phyloP scores from a whole-genome alignment of 176 grass and related monocot species.

The Carex parvula region DNA sequence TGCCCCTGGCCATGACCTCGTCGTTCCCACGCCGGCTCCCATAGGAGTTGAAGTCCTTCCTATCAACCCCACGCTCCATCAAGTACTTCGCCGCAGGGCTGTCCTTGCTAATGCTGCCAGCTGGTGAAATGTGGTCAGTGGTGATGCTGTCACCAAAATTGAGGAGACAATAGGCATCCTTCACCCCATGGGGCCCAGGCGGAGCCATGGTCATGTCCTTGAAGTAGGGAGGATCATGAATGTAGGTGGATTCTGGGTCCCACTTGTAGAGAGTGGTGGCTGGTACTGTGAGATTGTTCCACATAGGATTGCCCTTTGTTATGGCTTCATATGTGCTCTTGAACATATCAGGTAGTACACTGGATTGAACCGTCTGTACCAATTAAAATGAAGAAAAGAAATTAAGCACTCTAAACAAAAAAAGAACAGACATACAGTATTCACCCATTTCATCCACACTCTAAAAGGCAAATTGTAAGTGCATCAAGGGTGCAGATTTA shows the following conservation, averaged over 20 bases:
- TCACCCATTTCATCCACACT: background rate
- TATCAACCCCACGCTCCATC: constrained; percentile 68
- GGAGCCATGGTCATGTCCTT: constrained; percentile 90
- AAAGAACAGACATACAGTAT: background rate
- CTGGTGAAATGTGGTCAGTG: constrained; percentile 89
- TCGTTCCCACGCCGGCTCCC: constrained; percentile 88
- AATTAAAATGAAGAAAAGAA: background rate
- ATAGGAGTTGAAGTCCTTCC: constrained; percentile 83
- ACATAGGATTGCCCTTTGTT: constrained; percentile 89
- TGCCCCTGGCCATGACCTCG: constrained; percentile 90
- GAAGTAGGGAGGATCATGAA: constrained; percentile 85
- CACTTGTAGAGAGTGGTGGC: constrained; percentile 68
- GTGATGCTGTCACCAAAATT: constrained; percentile 95
- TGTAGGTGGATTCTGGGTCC: constrained; percentile 81
- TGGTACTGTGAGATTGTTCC: constrained; percentile 79
- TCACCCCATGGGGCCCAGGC: constrained; percentile 58
- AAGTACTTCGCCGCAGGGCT: constrained; percentile 81
- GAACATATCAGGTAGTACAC: constrained; percentile 90
- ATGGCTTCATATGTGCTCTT: constrained; percentile 83
- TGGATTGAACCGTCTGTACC: constrained; percentile 70
- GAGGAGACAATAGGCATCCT: constrained; percentile 76
- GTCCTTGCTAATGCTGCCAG: constrained; percentile 91
- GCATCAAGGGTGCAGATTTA: background rate
- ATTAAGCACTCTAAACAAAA: background rate
- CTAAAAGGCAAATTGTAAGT: background rate